Evolutionary conservation across 257 asterid species (phyloP).

Genomic region (Galeopsis tetrahit): DNA sequence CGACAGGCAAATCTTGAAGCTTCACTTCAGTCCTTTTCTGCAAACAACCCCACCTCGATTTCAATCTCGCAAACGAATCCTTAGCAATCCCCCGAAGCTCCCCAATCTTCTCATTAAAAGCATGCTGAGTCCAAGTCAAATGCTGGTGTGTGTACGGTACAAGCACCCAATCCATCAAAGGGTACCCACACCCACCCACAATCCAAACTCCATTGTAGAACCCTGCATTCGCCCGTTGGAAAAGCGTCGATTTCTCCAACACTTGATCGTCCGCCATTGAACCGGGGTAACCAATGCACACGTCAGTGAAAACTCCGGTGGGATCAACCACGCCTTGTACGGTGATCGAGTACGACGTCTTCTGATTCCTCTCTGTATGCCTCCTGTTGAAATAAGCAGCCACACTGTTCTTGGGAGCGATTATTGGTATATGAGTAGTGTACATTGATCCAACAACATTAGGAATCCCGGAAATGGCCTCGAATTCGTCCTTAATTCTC

Average conservation of each 20-base stretch:
- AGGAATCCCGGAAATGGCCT: constrained; percentile 45
- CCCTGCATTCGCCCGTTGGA: constrained; percentile 50
- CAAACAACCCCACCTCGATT: constrained; percentile 50
- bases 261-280: constrained; percentile 59
- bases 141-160: constrained; percentile 56
- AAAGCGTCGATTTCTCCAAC: constrained; percentile 51
- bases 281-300: constrained; percentile 54
- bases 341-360: constrained; percentile 47
- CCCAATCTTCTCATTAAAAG: constrained; percentile 50
- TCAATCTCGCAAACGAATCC: constrained; percentile 43
- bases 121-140: constrained; percentile 55
- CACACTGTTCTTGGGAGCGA: constrained; percentile 44
- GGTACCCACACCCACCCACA: constrained; percentile 46
- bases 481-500: constrained; percentile 32
- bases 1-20: constrained; percentile 52
- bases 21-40: constrained; percentile 53
- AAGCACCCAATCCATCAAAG: constrained; percentile 52
- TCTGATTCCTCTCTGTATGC: constrained; percentile 51
- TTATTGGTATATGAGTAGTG: constrained; percentile 48
- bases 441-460: constrained; percentile 54
- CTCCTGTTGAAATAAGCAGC: constrained; percentile 46
- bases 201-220: constrained; percentile 48
- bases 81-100: constrained; percentile 38
- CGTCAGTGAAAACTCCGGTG: constrained; percentile 45
- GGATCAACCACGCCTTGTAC: constrained; percentile 53